Percentiles rank a stretch among this genome's conserved stretches.
Conservation (phyloP, 306 rosid genomes). For the Clitoria ternatea region DNA sequence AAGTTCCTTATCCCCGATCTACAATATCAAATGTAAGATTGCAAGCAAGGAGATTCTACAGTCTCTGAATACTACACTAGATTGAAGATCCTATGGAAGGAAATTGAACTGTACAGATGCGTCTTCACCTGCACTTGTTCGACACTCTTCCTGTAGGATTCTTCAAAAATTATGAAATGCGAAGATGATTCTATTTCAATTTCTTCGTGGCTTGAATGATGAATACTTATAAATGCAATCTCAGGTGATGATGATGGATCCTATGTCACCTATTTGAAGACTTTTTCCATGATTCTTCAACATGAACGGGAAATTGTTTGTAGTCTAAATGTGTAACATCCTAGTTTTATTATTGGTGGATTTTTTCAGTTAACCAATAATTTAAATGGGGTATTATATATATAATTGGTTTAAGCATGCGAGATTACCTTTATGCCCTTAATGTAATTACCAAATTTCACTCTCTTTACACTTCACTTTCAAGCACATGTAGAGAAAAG, state of each 20-base stretch:
- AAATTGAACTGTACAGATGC: neutral
- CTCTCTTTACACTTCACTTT: no score
- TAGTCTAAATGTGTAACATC: no score
- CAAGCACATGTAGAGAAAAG: no score
- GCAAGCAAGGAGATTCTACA: neutral
- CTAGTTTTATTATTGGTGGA: no score
- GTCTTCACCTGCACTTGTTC: neutral
- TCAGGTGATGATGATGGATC: neutral
- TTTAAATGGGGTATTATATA: no score
- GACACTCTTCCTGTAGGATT: neutral
- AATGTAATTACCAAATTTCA: no score
- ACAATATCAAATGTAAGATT: no score
- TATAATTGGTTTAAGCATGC: no score
- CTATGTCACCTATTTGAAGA: neutral
- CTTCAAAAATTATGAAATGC: neutral
- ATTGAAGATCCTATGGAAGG: neutral
- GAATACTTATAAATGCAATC: neutral
- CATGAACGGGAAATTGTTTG: no score
- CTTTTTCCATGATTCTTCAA: neutral
- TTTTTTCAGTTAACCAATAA: no score
- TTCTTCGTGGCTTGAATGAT: neutral
- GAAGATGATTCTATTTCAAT: neutral
- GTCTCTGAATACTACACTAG: neutral
- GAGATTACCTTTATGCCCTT: no score
- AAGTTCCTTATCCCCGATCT: no score